Conservation (phyloP, 306 rosid species). For the Acacia crassicarpa region DNA sequence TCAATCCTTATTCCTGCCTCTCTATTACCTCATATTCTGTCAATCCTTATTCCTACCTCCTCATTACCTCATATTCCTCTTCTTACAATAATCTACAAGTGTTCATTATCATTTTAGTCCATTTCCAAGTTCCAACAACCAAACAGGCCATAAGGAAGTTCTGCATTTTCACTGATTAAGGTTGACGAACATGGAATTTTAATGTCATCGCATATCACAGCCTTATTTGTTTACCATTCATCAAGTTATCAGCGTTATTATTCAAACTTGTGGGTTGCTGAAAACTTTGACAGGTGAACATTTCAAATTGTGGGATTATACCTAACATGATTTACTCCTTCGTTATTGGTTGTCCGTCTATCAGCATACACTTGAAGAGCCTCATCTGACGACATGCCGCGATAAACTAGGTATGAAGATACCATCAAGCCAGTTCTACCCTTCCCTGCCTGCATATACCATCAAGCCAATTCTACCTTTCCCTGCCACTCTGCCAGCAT, state of each 20-base stretch:
- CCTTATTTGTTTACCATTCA: slow-evolving; percentile 6
- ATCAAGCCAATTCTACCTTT: slow-evolving; percentile 96
- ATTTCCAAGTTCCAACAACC: neutral
- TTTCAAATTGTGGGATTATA: slow-evolving; percentile 48
- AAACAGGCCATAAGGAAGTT: neutral
- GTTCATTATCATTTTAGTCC: neutral
- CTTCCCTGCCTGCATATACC: slow-evolving; percentile 98
- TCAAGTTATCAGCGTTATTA: neutral
- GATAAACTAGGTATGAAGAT: slow-evolving; percentile 69
- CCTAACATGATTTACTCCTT: slow-evolving; percentile 92
- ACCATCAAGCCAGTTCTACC: slow-evolving; percentile 98
- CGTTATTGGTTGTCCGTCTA: slow-evolving; percentile 85
- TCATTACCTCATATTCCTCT: neutral
- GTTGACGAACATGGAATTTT: slow-evolving; percentile 8
- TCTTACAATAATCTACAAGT: neutral
- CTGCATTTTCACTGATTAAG: neutral
- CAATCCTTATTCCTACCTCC: too few species aligned
- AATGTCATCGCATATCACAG: neutral
- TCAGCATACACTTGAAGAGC: slow-evolving; percentile 91
- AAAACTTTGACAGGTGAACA: slow-evolving; percentile 19
- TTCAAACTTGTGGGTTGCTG: slow-evolving; percentile 15
- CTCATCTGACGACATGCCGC: slow-evolving; percentile 83
- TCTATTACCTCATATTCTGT: neutral
- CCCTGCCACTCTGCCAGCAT: slow-evolving; percentile 97
- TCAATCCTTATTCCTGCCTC: neutral